These are phyloP conservation scores for Mortierella antarctica DNA, from an alignment of 192 early-diverging fungal genomes.

Conservation along the genomic window DNA sequence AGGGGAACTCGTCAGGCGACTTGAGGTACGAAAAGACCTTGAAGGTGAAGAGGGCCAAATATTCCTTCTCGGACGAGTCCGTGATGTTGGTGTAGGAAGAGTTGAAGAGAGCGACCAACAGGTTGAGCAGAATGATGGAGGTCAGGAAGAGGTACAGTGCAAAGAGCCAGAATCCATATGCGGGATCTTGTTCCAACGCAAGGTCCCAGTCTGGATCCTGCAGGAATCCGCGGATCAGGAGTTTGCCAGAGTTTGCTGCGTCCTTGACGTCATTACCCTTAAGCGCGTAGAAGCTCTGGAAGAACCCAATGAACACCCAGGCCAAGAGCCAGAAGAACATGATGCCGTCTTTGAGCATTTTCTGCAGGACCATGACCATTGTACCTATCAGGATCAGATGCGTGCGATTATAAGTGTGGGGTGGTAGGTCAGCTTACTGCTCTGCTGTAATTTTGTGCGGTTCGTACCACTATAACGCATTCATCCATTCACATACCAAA, in stretches of 20 bases:
- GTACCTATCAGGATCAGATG: constrained; percentile 26
- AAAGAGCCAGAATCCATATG: constrained; percentile 44
- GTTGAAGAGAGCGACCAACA: constrained; percentile 57
- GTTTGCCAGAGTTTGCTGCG: constrained; percentile 11
- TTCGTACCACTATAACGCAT: not conserved
- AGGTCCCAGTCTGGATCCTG: constrained; percentile 52
- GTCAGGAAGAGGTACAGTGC: constrained; percentile 52
- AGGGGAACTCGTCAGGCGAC: constrained; percentile 53
- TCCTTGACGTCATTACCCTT: constrained; percentile 11
- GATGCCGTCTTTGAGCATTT: constrained; percentile 56
- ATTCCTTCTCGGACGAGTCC: constrained; percentile 49
- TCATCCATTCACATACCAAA: constrained; percentile 29
- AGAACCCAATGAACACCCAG: constrained; percentile 55
- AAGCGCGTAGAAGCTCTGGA: constrained; percentile 51
- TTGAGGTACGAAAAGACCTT: constrained; percentile 56
- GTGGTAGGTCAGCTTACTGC: not conserved
- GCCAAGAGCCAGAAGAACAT: constrained; percentile 56
- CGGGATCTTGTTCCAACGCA: constrained; percentile 4
- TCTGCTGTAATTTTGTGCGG: not conserved
- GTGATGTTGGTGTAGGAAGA: constrained; percentile 57
- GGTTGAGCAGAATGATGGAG: constrained; percentile 51
- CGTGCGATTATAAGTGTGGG: not conserved
- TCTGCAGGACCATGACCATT: constrained; percentile 55
- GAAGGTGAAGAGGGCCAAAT: constrained; percentile 50
- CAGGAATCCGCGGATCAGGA: constrained; percentile 48